phyloP scores from a whole-genome alignment of 2,329 filamentous ascomycete species.

The Clarireedia sp. region DNA sequence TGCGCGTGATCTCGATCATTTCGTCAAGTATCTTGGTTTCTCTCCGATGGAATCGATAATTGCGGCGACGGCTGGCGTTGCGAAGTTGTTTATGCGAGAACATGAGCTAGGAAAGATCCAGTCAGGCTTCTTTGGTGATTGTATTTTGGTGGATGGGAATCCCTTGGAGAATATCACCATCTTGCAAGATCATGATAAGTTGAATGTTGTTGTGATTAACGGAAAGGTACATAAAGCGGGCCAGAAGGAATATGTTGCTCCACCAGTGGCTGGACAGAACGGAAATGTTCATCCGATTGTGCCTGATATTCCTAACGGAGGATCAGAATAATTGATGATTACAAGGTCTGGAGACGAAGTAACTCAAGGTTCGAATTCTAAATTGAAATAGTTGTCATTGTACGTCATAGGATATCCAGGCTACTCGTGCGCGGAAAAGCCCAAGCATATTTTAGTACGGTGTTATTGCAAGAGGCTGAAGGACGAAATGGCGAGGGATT shows the following conservation, averaged over 20 bases:
- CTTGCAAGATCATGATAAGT: not conserved
- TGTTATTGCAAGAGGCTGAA: no score
- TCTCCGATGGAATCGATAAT: constrained; percentile 37
- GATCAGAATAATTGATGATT: no score
- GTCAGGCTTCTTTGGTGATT: not conserved
- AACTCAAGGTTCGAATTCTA: no score
- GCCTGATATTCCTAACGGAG: no score
- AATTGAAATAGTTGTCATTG: no score
- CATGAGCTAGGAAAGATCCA: not conserved
- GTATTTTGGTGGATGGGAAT: not conserved
- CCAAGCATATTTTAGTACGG: no score
- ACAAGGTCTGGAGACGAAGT: no score
- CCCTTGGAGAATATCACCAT: not conserved
- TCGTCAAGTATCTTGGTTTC: constrained; percentile 36
- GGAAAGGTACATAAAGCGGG: not conserved
- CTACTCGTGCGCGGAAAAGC: no score
- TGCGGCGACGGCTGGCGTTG: constrained; percentile 29
- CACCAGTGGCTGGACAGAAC: no score
- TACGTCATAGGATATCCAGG: no score
- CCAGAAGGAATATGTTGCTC: not conserved
- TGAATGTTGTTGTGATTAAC: not conserved
- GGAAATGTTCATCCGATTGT: no score
- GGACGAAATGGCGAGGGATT: no score
- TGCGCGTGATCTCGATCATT: constrained; percentile 37
- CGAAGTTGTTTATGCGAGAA: not conserved